These are phyloP conservation scores for Phialocephala subalpina DNA, from an alignment of 2,329 filamentous ascomycete genomes.

Conservation along the genomic window DNA sequence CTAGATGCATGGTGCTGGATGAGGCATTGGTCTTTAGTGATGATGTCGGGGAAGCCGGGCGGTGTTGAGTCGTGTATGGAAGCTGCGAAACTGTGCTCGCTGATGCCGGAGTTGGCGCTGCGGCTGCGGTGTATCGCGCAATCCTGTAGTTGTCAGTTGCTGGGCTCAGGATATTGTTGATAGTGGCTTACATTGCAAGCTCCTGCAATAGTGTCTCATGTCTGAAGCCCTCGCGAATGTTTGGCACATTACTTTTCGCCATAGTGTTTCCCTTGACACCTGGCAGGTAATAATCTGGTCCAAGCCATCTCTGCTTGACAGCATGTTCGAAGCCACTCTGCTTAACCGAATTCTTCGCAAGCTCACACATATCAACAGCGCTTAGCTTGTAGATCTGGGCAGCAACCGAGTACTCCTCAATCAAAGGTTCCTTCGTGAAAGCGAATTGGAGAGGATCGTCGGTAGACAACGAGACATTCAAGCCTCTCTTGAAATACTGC, in stretches of 20 bases:
- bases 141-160: constrained; percentile 41
- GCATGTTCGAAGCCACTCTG: constrained; percentile 93
- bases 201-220: constrained; percentile 88
- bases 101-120: constrained; percentile 37
- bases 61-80: constrained; percentile 30
- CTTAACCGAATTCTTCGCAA: constrained; percentile 94
- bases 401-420: constrained; percentile 97
- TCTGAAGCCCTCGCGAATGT: constrained; percentile 88
- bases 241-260: constrained; percentile 95
- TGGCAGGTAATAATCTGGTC: constrained; percentile 76
- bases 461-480: constrained; percentile 96
- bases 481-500: constrained; percentile 91
- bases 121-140: constrained; percentile 43
- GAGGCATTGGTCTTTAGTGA: constrained; percentile 45
- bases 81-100: constrained; percentile 38
- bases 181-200: constrained; percentile 73
- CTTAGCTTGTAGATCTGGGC: constrained; percentile 98
- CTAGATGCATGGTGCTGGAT: constrained; percentile 31
- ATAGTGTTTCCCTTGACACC: constrained; percentile 89
- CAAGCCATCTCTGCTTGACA: constrained; percentile 92
- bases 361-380: constrained; percentile 97
- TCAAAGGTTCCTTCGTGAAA: constrained; percentile 96
- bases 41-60: constrained; percentile 42
- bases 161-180: not conserved
- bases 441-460: constrained; percentile 98